These are phyloP conservation scores for Tricholoma matsutake DNA, from an alignment of 768 basidiomycete genomes.

Conservation along the genomic window DNA sequence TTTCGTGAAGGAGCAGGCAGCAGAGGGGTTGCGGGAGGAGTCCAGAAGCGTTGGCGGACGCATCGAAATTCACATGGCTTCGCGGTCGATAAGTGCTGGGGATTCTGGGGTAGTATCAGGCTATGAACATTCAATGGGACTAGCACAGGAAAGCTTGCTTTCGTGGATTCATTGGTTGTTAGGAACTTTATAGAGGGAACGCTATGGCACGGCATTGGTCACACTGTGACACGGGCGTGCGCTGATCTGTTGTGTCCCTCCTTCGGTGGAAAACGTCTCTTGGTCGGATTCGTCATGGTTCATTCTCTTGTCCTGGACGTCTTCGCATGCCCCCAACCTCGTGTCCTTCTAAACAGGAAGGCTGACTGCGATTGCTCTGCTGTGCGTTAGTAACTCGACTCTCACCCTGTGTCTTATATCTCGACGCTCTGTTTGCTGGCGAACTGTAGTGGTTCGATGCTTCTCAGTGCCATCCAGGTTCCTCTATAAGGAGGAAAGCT, in stretches of 20 bases:
- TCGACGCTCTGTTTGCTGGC: constrained; percentile 23
- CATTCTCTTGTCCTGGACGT: constrained; percentile 10
- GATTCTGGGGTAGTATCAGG: constrained; percentile 4
- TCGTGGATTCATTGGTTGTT: constrained; percentile 5
- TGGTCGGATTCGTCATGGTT: neutral
- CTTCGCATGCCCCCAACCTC: constrained; percentile 37
- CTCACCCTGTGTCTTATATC: constrained; percentile 25
- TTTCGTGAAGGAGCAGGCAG: constrained; percentile 9
- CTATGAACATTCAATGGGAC: constrained; percentile 20
- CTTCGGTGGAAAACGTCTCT: constrained; percentile 3
- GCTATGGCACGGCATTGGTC: constrained; percentile 27
- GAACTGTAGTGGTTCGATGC: constrained; percentile 12
- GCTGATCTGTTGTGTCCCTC: constrained; percentile 5
- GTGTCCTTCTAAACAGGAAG: constrained; percentile 41
- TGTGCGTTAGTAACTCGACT: constrained; percentile 37
- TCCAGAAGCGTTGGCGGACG: constrained; percentile 50
- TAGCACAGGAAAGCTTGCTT: constrained; percentile 29
- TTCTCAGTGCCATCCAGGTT: constrained; percentile 26
- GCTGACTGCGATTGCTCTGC: constrained; percentile 30
- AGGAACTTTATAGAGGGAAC: constrained; percentile 9
- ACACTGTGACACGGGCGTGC: constrained; percentile 9
- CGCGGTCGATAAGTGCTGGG: constrained; percentile 27
- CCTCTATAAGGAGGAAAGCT: constrained; percentile 8
- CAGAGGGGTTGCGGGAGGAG: constrained; percentile 30
- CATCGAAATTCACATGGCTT: constrained; percentile 55